Base-by-base conservation (phyloP, 177 flowering plant species). In the Vitis hybrid region DNA sequence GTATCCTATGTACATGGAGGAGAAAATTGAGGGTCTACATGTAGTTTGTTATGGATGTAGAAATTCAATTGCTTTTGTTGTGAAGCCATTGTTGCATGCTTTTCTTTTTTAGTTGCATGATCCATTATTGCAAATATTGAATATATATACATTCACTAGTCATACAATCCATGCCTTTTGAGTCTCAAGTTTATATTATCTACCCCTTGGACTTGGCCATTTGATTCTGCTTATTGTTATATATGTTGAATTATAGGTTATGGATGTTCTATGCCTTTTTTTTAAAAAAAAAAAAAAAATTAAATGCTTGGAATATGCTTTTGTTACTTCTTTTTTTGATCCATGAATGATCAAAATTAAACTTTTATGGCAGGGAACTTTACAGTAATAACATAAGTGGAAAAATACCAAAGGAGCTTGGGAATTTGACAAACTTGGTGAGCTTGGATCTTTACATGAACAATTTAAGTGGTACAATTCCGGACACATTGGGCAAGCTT, bases 361-460 rank as follows among this genome's bases (percentile, higher is more conserved):
- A 4, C 3, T 24, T 59, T 21, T 8, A 63, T 65, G 56, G 59
- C 80, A 81, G 84, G 82, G 84, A 79, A 49, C 80, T 82, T 53
- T 79, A 79, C 52, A 75, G 76, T 75, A 82, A 79, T 49, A 82
- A 77, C 67, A 74, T 79, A n/a, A 77, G 73, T 63, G 84, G 84
- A 65, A 70, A 24, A 51, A 66, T 82, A 64, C 84, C 82, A 10
- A 54, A 35, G 11, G 82, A 79, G 69, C 78, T 82, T 50, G 84
- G 84, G 71, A 74, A 79, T 74, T 72, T 79, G 27, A 74, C 76
- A 50, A 67, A 73, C 41, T 75, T 82, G 66, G 77, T 74, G 57
- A 82, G 84, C 71, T 79, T 82, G 82, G 84, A 82, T 82, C 82
- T 82, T 66, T 82, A 77, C 76, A 51, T 79, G 61, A 82, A 82